Conservation (phyloP, 225 moss, liverwort and hornwort genomes). For the Takakia lepidozioides region DNA sequence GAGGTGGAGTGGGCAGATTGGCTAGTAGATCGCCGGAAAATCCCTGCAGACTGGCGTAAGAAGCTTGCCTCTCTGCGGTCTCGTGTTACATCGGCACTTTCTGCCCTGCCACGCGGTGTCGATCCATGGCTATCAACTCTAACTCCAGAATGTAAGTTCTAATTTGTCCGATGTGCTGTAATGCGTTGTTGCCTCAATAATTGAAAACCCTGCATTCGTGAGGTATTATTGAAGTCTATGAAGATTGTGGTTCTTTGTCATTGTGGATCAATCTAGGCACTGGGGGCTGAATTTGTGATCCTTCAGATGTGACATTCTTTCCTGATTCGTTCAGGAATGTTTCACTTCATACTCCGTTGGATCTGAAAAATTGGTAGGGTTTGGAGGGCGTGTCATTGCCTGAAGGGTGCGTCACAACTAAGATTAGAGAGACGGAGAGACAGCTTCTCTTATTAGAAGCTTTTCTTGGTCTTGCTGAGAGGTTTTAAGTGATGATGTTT, state of each 20-base stretch:
- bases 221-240: not conserved
- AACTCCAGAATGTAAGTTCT: slow-evolving; percentile 60
- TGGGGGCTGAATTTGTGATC: not conserved
- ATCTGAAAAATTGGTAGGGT: not conserved
- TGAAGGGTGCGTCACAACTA: too few species aligned
- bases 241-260: not conserved
- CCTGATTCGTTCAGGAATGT: not conserved
- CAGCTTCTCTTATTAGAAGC: too few species aligned
- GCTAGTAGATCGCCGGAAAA: slow-evolving; percentile 86
- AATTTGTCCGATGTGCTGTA: too few species aligned
- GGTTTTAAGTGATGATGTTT: too few species aligned
- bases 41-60: slow-evolving; percentile 86
- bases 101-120: slow-evolving; percentile 44
- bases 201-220: not conserved
- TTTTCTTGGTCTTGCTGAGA: too few species aligned
- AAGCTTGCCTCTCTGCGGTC: slow-evolving; percentile 70
- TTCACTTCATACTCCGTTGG: not conserved
- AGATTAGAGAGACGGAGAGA: too few species aligned
- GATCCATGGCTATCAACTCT: slow-evolving; percentile 61
- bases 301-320: not conserved
- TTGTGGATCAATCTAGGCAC: not conserved
- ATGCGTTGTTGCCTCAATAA: too few species aligned
- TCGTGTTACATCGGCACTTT: slow-evolving; percentile 43
- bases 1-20: slow-evolving; percentile 53
- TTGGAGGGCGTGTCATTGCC: too few species aligned